phyloP scores from a whole-genome alignment of 108 stramenopile genomes.

The Cylindrotheca fusiformis region DNA sequence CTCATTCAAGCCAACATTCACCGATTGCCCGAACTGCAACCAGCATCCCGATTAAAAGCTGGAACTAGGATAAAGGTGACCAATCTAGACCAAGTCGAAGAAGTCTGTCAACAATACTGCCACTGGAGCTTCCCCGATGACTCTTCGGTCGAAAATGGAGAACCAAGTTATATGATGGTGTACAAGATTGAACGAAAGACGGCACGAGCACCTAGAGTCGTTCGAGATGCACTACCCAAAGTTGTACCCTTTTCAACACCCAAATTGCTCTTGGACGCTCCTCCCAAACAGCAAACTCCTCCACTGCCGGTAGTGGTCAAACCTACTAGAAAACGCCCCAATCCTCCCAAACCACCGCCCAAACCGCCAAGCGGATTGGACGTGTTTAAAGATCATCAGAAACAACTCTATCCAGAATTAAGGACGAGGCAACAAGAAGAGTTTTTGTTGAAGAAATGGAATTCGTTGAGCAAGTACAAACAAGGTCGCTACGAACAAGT shows the following conservation, averaged over 20 bases:
- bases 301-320: not conserved
- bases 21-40: conserved; percentile 57
- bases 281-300: conserved; percentile 7
- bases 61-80: conserved; percentile 79
- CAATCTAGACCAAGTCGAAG: conserved; percentile 57
- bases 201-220: conserved; percentile 33
- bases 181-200: conserved; percentile 61
- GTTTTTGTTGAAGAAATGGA: conserved; percentile 19
- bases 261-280: conserved; percentile 20
- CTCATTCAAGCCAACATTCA: conserved; percentile 64
- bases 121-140: conserved; percentile 91
- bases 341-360: conserved; percentile 21
- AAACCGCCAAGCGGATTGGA: conserved; percentile 21
- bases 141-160: conserved; percentile 54
- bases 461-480: conserved; percentile 14
- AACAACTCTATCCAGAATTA: conserved; percentile 21
- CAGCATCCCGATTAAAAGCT: conserved; percentile 55
- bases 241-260: conserved; percentile 40
- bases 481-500: conserved; percentile 25
- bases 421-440: conserved; percentile 2
- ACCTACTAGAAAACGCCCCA: not conserved
- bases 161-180: conserved; percentile 89
- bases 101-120: conserved; percentile 62
- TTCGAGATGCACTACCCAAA: conserved; percentile 56
- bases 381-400: conserved; percentile 27